These are phyloP conservation scores for Thermothielavioides terrestris DNA, from an alignment of 495 filamentous ascomycete species.

Conservation along the genomic window DNA sequence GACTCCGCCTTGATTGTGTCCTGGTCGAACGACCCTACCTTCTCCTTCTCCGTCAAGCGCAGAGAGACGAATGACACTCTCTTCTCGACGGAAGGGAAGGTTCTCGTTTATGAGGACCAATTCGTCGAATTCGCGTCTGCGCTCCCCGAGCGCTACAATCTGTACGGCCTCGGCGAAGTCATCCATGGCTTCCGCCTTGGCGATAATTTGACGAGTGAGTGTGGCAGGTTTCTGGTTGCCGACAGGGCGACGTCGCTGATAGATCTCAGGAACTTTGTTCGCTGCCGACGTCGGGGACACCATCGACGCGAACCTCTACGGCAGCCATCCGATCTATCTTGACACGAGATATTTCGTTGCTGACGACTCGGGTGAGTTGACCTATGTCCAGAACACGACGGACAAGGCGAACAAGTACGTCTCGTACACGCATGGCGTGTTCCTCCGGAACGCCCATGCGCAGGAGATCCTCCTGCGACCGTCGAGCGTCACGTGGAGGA, in stretches of 20 bases:
- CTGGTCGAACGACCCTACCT: constrained; percentile 57
- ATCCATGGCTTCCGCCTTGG: constrained; percentile 64
- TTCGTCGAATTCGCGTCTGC: constrained; percentile 67
- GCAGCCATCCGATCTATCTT: constrained; percentile 73
- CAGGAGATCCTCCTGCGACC: constrained; percentile 63
- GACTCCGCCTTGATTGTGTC: constrained; percentile 48
- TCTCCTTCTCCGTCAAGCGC: constrained; percentile 63
- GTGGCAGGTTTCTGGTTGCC: neutral
- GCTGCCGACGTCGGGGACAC: constrained; percentile 60
- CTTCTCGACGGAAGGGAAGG: constrained; percentile 61
- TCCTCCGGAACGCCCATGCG: constrained; percentile 68
- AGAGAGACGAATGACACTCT: constrained; percentile 55
- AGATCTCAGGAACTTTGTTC: constrained; percentile 36
- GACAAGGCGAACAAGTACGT: constrained; percentile 49
- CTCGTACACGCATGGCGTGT: constrained; percentile 72
- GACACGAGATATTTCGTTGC: constrained; percentile 65
- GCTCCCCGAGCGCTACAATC: constrained; percentile 61
- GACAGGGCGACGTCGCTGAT: neutral
- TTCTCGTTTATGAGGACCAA: constrained; percentile 71
- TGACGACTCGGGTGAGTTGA: constrained; percentile 42
- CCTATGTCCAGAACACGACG: constrained; percentile 45
- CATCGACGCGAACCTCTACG: constrained; percentile 67
- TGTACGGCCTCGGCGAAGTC: constrained; percentile 81
- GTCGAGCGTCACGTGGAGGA: constrained; percentile 66
- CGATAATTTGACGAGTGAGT: constrained; percentile 61